phyloP scores from a whole-genome alignment of 768 basidiomycete genomes.

The Omphalotus guepiniiformis region DNA sequence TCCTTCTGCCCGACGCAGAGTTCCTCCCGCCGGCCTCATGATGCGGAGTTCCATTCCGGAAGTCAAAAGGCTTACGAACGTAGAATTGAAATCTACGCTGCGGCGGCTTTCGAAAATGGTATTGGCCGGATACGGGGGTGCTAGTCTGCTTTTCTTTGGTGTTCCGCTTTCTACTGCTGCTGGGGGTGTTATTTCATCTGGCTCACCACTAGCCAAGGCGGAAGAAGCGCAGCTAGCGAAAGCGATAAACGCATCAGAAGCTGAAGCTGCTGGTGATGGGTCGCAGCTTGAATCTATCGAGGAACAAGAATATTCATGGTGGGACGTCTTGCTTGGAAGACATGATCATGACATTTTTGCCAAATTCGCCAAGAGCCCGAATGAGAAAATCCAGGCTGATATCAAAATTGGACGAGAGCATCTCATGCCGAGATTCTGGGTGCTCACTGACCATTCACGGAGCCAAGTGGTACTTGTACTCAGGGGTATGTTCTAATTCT shows the following conservation, averaged over 20 bases:
- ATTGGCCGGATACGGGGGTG: conserved; percentile 81
- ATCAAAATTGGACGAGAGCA: conserved; percentile 56
- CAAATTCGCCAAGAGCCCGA: conserved; percentile 38
- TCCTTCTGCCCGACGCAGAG: conserved; percentile 3
- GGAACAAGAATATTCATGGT: conserved; percentile 64
- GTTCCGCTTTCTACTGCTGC: conserved; percentile 40
- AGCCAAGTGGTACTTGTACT: conserved; percentile 73
- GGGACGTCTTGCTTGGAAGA: conserved; percentile 74
- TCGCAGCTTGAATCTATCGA: not conserved
- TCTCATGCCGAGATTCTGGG: conserved; percentile 82
- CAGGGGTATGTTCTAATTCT: conserved; percentile 40
- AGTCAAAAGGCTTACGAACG: conserved; percentile 25
- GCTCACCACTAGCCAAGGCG: conserved; percentile 37
- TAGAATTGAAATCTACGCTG: conserved; percentile 64
- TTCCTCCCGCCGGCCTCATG: conserved; percentile 5
- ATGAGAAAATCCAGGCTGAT: conserved; percentile 25
- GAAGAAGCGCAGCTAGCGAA: conserved; percentile 62
- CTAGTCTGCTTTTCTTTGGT: conserved; percentile 78
- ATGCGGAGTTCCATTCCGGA: conserved; percentile 8
- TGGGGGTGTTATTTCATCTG: conserved; percentile 21
- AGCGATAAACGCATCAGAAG: conserved; percentile 69
- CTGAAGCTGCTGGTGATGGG: conserved; percentile 48
- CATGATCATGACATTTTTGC: conserved; percentile 85
- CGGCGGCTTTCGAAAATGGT: conserved; percentile 80
- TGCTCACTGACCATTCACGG: conserved; percentile 75